Percentiles rank a stretch among this genome's conserved stretches.
Evolutionary conservation across 495 filamentous ascomycete genomes (phyloP).

Genomic region (Bryoglossum gracile): DNA sequence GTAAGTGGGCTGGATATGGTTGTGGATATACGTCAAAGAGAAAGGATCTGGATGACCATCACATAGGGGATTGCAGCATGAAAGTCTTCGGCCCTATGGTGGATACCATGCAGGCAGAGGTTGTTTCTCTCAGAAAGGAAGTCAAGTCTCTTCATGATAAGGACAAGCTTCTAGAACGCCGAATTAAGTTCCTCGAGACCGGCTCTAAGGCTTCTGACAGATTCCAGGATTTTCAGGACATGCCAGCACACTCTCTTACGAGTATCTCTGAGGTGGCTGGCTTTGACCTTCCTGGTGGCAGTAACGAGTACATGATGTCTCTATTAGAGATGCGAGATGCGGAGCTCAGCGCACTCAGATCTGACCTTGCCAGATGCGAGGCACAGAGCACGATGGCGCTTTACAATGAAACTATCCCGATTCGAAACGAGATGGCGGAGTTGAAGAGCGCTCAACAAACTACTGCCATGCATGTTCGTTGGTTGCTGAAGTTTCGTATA

Average conservation of each 20-base stretch:
- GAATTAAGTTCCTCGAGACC: constrained; percentile 36
- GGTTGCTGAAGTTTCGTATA: constrained; percentile 43
- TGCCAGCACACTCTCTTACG: constrained; percentile 8
- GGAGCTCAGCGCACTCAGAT: constrained; percentile 37
- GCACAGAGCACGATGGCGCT: constrained; percentile 39
- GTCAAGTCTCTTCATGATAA: constrained; percentile 26
- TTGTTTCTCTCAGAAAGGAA: constrained; percentile 29
- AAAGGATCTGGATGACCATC: constrained; percentile 28
- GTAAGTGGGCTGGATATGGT: constrained; percentile 37
- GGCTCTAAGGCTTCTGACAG: constrained; percentile 8
- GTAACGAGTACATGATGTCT: constrained; percentile 37
- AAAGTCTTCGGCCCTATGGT: constrained; percentile 31
- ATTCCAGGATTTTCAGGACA: constrained; percentile 14
- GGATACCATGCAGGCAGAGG: constrained; percentile 24
- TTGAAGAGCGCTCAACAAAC: constrained; percentile 43
- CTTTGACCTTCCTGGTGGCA: constrained; percentile 28
- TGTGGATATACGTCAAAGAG: constrained; percentile 31
- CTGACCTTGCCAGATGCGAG: constrained; percentile 38
- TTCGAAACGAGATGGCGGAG: constrained; percentile 47
- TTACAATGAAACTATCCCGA: constrained; percentile 41
- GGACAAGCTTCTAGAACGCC: constrained; percentile 32
- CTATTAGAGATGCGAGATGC: constrained; percentile 41
- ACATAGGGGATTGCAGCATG: constrained; percentile 25
- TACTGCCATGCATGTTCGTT: constrained; percentile 46
- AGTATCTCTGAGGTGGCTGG: constrained; percentile 9